A percentile compares a stretch with the other conserved stretches of the same genome.
Evolutionary conservation across 208 protist genomes (phyloP).

Genomic region (Angomonas ambiguus): DNA sequence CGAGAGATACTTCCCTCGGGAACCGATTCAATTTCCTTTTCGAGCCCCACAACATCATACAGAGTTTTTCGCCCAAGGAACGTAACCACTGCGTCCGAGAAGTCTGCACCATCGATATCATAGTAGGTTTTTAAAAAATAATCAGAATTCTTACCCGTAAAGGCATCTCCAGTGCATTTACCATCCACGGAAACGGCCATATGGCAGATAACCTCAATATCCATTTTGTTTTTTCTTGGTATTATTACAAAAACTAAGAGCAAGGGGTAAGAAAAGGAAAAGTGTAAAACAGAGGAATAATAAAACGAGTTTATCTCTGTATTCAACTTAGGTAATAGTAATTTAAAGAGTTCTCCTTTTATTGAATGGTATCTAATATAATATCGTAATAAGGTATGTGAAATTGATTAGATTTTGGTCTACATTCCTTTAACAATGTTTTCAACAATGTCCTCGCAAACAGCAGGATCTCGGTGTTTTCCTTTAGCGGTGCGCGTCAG

Average conservation of each 20-base stretch:
- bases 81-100: background rate
- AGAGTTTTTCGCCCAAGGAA: background rate
- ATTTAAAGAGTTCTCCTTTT: no score
- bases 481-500: slow-evolving; percentile 29
- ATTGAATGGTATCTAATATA: no score
- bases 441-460: slow-evolving; percentile 40
- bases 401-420: background rate
- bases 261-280: background rate
- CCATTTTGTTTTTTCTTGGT: no score
- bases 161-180: background rate
- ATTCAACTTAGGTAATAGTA: no score
- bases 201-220: background rate
- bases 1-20: background rate
- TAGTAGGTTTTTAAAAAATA: background rate
- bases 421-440: slow-evolving; percentile 21
- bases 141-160: background rate
- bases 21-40: background rate
- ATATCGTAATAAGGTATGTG: no score
- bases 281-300: background rate
- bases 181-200: background rate
- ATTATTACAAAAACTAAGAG: no score
- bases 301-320: no score
- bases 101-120: background rate
- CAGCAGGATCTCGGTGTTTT: slow-evolving; percentile 45
- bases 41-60: background rate